These are phyloP conservation scores for Irpex rosettiformis DNA, from an alignment of 1,284 basidiomycete genomes.

Conservation along the genomic window DNA sequence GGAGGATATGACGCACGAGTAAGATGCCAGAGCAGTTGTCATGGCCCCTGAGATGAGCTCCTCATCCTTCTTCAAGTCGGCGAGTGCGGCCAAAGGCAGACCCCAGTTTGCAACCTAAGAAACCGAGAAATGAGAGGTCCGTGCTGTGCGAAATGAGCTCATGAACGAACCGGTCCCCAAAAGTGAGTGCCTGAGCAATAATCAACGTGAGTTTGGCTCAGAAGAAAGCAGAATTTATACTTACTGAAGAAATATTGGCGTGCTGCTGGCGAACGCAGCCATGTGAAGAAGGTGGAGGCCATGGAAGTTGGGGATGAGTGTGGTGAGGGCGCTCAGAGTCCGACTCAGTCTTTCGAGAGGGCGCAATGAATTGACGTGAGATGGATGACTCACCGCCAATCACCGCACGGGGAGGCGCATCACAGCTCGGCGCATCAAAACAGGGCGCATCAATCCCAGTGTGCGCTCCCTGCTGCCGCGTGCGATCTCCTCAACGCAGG, in stretches of 20 bases:
- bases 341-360: not conserved
- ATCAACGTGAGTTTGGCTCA: constrained; percentile 14
- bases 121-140: constrained; percentile 9
- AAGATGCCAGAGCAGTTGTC: constrained; percentile 84
- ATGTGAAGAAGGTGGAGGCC: constrained; percentile 80
- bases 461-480: not conserved
- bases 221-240: constrained; percentile 29
- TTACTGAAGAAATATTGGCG: constrained; percentile 92
- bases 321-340: not conserved
- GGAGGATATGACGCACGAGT: constrained; percentile 73
- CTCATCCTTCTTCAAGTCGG: constrained; percentile 90
- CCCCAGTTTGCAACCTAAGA: constrained; percentile 94
- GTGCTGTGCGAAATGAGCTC: not conserved
- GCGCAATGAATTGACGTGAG: not conserved
- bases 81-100: constrained; percentile 85
- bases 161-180: constrained; percentile 83
- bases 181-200: constrained; percentile 79
- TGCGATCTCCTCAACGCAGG: not conserved
- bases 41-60: constrained; percentile 94
- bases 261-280: constrained; percentile 86
- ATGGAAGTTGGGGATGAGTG: constrained; percentile 36
- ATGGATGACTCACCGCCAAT: not conserved
- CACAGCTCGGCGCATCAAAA: not conserved
- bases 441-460: too few species aligned
- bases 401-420: not conserved